Percentiles rank a stretch among this genome's conserved stretches.
phyloP scores from a whole-genome alignment of 2,329 filamentous ascomycete species.

The Ophiostoma fasciatum region DNA sequence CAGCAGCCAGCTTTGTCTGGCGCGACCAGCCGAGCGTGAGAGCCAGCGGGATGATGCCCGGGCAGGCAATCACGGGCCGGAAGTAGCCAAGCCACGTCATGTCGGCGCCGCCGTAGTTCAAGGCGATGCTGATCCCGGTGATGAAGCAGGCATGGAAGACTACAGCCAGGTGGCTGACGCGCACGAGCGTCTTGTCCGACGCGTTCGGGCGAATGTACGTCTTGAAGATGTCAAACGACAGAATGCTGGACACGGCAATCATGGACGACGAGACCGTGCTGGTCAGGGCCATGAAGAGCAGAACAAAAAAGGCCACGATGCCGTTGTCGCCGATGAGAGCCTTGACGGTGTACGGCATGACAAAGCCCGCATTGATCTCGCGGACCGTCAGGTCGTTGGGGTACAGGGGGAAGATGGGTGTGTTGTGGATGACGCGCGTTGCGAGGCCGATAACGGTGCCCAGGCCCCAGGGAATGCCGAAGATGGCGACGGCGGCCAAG shows the following conservation, averaged over 20 bases:
- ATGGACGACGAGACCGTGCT: slow-evolving; percentile 26
- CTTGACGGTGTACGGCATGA: slow-evolving; percentile 18
- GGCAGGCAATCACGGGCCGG: slow-evolving; percentile 15
- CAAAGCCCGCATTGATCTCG: slow-evolving; percentile 18
- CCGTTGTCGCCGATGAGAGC: slow-evolving; percentile 22
- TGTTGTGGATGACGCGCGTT: slow-evolving; percentile 17
- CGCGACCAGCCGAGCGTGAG: slow-evolving; percentile 22
- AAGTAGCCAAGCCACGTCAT: slow-evolving; percentile 24
- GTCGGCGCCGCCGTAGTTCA: slow-evolving; percentile 22
- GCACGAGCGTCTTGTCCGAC: slow-evolving; percentile 13
- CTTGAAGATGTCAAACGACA: slow-evolving; percentile 25
- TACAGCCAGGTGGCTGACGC: slow-evolving; percentile 20
- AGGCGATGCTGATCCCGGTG: slow-evolving; percentile 19
- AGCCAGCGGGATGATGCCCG: slow-evolving; percentile 21
- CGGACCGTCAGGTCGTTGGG: slow-evolving; percentile 16
- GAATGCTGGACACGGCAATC: slow-evolving; percentile 23
- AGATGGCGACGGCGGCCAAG: slow-evolving; percentile 18
- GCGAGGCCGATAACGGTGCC: slow-evolving; percentile 21
- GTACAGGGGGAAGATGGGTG: slow-evolving; percentile 17
- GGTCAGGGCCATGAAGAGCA: slow-evolving; percentile 33
- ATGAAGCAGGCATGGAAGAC: slow-evolving; percentile 20
- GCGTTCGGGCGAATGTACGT: slow-evolving; percentile 20
- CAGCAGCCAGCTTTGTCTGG: slow-evolving; percentile 22
- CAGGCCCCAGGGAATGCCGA: slow-evolving; percentile 22
- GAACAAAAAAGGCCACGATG: slow-evolving; percentile 20